Evolutionary conservation across 140 eudicot species (phyloP).

Genomic region (Oenanthe javanica): DNA sequence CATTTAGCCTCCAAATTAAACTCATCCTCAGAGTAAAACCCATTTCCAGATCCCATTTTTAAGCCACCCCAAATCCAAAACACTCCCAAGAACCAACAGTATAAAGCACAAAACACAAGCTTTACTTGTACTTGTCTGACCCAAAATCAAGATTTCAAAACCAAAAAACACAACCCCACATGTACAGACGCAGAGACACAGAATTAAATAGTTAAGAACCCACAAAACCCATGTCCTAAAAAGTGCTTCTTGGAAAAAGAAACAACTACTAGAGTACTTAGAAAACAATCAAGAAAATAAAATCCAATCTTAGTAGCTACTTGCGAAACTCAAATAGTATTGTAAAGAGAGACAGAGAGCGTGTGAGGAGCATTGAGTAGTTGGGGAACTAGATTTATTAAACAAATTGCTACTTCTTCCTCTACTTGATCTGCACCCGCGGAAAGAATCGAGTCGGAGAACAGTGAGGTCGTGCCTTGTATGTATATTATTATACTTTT

Average conservation of each 20-base stretch:
- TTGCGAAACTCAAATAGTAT: no score
- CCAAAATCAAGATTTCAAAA: conserved; percentile 17
- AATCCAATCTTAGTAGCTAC: not conserved
- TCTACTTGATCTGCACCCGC: conserved; percentile 32
- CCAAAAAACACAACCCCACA: conserved; percentile 16
- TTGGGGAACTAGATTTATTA: conserved; percentile 18
- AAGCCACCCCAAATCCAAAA: conserved; percentile 1
- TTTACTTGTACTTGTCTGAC: conserved; percentile 1
- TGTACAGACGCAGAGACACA: conserved; percentile 4
- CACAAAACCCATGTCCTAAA: conserved; percentile 7
- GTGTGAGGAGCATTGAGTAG: conserved; percentile 9
- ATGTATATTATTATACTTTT: no score
- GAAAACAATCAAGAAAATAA: conserved; percentile 1
- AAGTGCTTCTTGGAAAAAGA: conserved; percentile 16
- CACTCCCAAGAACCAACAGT: conserved; percentile 3
- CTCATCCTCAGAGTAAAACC: conserved; percentile 55
- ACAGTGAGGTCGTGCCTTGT: conserved; percentile 19
- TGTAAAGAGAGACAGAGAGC: no score
- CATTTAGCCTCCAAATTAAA: conserved; percentile 74
- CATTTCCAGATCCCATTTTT: conserved; percentile 73
- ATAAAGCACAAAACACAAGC: not conserved
- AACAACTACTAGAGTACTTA: not conserved
- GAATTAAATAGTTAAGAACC: not conserved
- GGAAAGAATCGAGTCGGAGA: conserved; percentile 31
- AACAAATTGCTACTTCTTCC: not conserved